Percentiles rank a stretch among this genome's conserved stretches.
Conservation (phyloP, 2,329 filamentous ascomycete species). For the Parascedosporium putredinis region DNA sequence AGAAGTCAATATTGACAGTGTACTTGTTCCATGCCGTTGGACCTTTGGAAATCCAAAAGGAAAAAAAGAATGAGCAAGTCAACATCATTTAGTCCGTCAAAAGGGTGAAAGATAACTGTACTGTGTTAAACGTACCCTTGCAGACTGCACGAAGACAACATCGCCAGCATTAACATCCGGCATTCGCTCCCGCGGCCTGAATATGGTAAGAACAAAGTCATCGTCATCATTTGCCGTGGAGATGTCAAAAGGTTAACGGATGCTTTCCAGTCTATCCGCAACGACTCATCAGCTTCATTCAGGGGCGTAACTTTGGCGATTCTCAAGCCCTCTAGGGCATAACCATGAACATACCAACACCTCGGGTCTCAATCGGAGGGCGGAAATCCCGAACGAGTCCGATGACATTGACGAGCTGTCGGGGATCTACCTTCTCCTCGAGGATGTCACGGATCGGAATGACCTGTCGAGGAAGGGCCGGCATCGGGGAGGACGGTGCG, state of each 20-base stretch:
- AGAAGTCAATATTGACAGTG: constrained; percentile 34
- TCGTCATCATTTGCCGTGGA: constrained; percentile 35
- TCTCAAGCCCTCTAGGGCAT: not conserved
- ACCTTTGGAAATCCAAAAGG: too few relatives aligned
- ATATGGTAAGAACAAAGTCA: constrained; percentile 46
- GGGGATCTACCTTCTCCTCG: constrained; percentile 21
- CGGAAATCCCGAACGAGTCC: constrained; percentile 61
- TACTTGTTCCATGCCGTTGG: constrained; percentile 24
- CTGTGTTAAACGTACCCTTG: constrained; percentile 34
- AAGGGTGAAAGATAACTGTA: constrained; percentile 1
- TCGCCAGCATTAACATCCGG: constrained; percentile 32
- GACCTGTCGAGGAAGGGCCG: constrained; percentile 2
- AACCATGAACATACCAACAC: constrained; percentile 33
- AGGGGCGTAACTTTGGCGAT: too few relatives aligned
- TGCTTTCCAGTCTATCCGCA: constrained; percentile 44
- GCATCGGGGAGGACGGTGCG: not conserved
- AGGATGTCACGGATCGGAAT: constrained; percentile 30
- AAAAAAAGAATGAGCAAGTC: too few relatives aligned
- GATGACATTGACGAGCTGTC: constrained; percentile 44
- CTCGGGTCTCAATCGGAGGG: constrained; percentile 37
- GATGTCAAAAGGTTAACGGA: constrained; percentile 51
- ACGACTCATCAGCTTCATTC: too few relatives aligned
- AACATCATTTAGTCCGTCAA: not conserved
- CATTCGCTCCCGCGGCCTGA: constrained; percentile 40
- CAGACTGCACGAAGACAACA: constrained; percentile 34